Evolutionary conservation across 2,329 filamentous ascomycete genomes (phyloP), one percentile per base, ranked within the genome.

Genomic region (Akanthomyces muscarius): DNA sequence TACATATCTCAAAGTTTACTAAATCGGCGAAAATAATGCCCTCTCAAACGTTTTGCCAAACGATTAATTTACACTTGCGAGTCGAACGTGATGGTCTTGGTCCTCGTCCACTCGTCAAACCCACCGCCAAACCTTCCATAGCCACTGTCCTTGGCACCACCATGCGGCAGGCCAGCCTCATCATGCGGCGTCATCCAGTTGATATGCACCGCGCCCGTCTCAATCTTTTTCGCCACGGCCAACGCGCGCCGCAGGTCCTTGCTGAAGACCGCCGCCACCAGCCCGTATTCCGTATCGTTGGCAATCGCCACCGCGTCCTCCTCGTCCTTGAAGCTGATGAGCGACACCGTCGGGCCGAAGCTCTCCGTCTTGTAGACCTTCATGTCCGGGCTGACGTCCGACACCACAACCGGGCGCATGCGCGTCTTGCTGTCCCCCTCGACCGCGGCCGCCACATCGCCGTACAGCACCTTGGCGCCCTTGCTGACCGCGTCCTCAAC

Each of bases 241-340:
- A 89, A 69, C 0, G 79, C 86, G 18, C 77, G 76, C 52, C 78
- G 73, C 63, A 92, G 73, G 70, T 90, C 85, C 68, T 81, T 76
- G 0, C 89, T 91, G 71, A 91, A 93, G 1, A 94, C 83, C 0
- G 89, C 82, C 3, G 84, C 81, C 2, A 80, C 80, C 1, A 94
- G 82, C 1, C 90, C 90, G 71, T 91, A 93, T 61, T 90, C 87
- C 2, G 88, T 90, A 68, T 92, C 88, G 70, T 94, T 94, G 8
- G 89, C 89, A 23, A 92, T 75, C n/a, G 79, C 75, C n/a, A 93
- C 72, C 0, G 89, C 90, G 65, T 91, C 87, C 28, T 89, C 87
- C 28, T 89, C 87, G 3, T 73, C 78, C 5, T 84, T 78, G 23
- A 92, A 81, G 21, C 82, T 78, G n/a, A 86, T 83, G 33, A 93